phyloP scores from a whole-genome alignment of 495 filamentous ascomycete genomes.

The Neurospora intermedia region DNA sequence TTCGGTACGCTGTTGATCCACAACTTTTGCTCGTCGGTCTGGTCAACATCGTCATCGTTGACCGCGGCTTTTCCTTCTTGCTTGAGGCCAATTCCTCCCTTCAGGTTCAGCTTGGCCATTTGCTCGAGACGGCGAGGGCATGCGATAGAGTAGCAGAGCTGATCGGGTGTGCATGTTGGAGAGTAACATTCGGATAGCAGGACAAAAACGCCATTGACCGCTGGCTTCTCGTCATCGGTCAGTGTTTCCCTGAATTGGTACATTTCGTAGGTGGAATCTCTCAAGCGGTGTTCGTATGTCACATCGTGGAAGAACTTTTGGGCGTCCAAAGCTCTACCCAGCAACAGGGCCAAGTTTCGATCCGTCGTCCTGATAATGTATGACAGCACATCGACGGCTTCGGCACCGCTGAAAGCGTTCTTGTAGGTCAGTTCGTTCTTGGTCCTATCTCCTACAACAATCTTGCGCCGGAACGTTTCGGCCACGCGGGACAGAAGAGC shows the following conservation, averaged over 20 bases:
- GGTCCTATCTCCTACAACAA: slow-evolving; percentile 69
- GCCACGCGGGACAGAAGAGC: slow-evolving; percentile 85
- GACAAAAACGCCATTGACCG: slow-evolving; percentile 95
- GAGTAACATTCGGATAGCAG: slow-evolving; percentile 96
- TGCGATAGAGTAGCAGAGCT: slow-evolving; percentile 96
- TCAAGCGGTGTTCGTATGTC: slow-evolving; percentile 89
- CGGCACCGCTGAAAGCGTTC: slow-evolving; percentile 85
- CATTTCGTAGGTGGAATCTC: slow-evolving; percentile 82
- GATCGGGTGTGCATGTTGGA: slow-evolving; percentile 89
- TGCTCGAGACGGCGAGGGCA: slow-evolving; percentile 92
- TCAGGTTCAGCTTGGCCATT: slow-evolving; percentile 84
- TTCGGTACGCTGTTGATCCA: slow-evolving; percentile 99
- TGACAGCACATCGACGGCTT: slow-evolving; percentile 89
- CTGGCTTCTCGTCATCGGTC: slow-evolving; percentile 68
- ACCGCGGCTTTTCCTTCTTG: slow-evolving; percentile 62
- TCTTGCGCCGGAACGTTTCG: slow-evolving; percentile 79
- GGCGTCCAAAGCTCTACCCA: slow-evolving; percentile 91
- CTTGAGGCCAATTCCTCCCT: slow-evolving; percentile 77
- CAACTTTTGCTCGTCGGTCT: slow-evolving; percentile 91
- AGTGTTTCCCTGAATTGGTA: slow-evolving; percentile 95
- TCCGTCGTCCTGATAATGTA: slow-evolving; percentile 96
- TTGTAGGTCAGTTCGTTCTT: slow-evolving; percentile 98
- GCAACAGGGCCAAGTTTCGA: slow-evolving; percentile 81
- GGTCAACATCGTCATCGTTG: slow-evolving; percentile 75
- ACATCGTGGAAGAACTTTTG: slow-evolving; percentile 99